Percentiles rank a stretch among this genome's conserved stretches.
These are phyloP conservation scores for Phaeotremella fagi DNA, from an alignment of 768 basidiomycete species.

Conservation along the genomic window DNA sequence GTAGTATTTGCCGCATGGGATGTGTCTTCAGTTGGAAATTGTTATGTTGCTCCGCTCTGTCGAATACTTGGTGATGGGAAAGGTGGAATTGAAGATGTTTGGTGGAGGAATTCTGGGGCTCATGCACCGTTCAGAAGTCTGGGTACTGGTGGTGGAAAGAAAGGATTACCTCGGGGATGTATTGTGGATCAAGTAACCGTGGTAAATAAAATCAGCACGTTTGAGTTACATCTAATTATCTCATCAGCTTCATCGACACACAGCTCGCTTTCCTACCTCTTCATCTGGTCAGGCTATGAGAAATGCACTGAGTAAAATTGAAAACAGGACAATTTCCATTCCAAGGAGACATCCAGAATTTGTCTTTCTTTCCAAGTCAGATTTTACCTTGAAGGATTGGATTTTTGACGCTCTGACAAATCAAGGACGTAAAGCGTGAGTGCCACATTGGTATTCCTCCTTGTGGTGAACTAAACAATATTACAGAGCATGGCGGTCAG, in stretches of 20 bases:
- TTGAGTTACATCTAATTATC: too few relatives aligned
- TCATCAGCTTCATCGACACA: slow-evolving; percentile 41
- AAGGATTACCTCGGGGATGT: slow-evolving; percentile 36
- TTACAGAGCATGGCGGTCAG: slow-evolving; percentile 37
- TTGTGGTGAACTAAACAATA: not conserved
- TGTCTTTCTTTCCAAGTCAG: slow-evolving; percentile 28
- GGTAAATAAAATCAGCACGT: slow-evolving; percentile 24
- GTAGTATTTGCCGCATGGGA: slow-evolving; percentile 25
- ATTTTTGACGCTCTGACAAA: slow-evolving; percentile 32
- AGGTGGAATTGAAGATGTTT: slow-evolving; percentile 22
- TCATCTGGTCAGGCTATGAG: slow-evolving; percentile 15
- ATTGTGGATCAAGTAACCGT: slow-evolving; percentile 38
- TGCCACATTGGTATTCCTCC: not conserved
- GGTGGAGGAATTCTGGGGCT: slow-evolving; percentile 36
- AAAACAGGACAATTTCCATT: slow-evolving; percentile 12
- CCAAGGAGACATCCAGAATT: slow-evolving; percentile 33
- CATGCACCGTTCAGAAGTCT: slow-evolving; percentile 32
- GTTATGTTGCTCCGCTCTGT: slow-evolving; percentile 32
- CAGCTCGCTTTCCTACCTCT: slow-evolving; percentile 36
- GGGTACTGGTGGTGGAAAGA: slow-evolving; percentile 30
- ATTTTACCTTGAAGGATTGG: slow-evolving; percentile 34
- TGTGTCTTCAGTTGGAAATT: slow-evolving; percentile 25
- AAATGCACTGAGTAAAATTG: slow-evolving; percentile 26
- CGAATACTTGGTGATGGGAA: slow-evolving; percentile 17
- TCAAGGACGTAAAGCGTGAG: slow-evolving; percentile 38